Evolutionary conservation across 1,284 basidiomycete species (phyloP).

Genomic region (Microbotryum violaceum): DNA sequence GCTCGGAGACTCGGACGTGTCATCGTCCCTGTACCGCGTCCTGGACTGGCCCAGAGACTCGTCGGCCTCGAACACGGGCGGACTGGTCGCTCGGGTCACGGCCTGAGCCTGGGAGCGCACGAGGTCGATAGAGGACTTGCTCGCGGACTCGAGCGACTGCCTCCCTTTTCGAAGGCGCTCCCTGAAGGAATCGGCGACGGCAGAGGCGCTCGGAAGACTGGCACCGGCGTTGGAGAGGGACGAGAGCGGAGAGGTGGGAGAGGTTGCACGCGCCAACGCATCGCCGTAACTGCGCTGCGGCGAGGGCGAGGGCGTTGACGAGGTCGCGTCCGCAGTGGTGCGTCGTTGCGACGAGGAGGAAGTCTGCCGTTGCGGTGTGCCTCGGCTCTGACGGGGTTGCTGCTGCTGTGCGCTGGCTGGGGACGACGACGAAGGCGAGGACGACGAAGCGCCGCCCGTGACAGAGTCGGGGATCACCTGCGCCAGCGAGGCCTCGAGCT

Average conservation of each 20-base stretch:
- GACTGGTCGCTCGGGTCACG: not conserved
- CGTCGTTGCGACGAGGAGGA: constrained; percentile 2
- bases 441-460: constrained; percentile 1
- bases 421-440: not conserved
- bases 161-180: not conserved
- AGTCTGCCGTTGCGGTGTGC: not conserved
- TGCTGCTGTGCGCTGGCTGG: not conserved
- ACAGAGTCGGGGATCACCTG: not conserved
- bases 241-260: too few species aligned
- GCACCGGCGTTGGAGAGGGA: too few species aligned
- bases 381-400: constrained; percentile 1
- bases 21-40: too few species aligned
- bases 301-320: too few species aligned
- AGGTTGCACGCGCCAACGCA: too few species aligned
- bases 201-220: constrained; percentile 2
- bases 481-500: constrained; percentile 1
- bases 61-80: not conserved
- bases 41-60: too few species aligned
- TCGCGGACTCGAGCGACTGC: too few species aligned
- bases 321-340: not conserved
- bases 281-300: too few species aligned
- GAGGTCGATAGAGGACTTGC: not conserved
- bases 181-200: constrained; percentile 4
- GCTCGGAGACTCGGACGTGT: too few species aligned
- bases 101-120: not conserved